Evolutionary conservation across 805 yeast species (phyloP).

Genomic region (Candida oleophila): DNA sequence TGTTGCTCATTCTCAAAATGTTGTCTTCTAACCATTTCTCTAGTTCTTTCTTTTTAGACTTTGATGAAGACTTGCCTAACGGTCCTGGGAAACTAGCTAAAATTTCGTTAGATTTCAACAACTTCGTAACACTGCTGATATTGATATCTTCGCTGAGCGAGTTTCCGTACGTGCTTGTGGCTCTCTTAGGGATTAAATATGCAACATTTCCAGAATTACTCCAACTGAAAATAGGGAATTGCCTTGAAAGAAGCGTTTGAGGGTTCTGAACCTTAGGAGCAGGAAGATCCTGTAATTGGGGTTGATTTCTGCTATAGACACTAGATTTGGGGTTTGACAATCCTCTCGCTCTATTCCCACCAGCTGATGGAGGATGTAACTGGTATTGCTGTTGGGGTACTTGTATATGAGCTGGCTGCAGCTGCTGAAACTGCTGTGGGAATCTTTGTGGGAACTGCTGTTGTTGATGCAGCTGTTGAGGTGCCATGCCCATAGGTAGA

Average conservation of each 20-base stretch:
- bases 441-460: conserved; percentile 9
- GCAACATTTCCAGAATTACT: conserved; percentile 29
- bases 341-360: conserved; percentile 22
- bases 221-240: conserved; percentile 79
- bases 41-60: conserved; percentile 63
- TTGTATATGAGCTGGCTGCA: not conserved
- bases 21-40: conserved; percentile 54
- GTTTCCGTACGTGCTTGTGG: conserved; percentile 34
- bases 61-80: conserved; percentile 41
- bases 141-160: conserved; percentile 12
- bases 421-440: not conserved
- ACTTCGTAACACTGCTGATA: conserved; percentile 17
- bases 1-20: conserved; percentile 13
- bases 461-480: conserved; percentile 9
- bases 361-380: not conserved
- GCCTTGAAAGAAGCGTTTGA: conserved; percentile 54
- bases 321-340: conserved; percentile 19
- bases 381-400: not conserved
- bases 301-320: conserved; percentile 11
- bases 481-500: conserved; percentile 1
- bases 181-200: conserved; percentile 27
- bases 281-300: conserved; percentile 11
- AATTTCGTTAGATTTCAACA: conserved; percentile 21
- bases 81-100: conserved; percentile 65
- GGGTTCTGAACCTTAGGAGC: conserved; percentile 44